Evolutionary conservation across 805 yeast genomes (phyloP).

Genomic region (Metahyphopichia silvanorum): DNA sequence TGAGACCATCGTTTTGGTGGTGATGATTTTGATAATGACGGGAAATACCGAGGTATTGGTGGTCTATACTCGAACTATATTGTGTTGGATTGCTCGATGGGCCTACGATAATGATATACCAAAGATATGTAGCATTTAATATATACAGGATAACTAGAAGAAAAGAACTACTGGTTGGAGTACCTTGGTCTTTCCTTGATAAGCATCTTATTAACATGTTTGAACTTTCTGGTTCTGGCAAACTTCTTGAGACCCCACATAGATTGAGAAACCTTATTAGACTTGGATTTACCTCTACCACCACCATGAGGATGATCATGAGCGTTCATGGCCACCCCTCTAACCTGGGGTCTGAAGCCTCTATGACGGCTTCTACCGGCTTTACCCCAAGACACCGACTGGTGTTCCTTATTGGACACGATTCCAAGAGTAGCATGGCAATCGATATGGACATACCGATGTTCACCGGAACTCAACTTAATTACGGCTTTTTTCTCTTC

Average conservation of each 20-base stretch:
- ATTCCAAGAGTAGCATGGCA: conserved; percentile 94
- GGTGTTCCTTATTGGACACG: conserved; percentile 91
- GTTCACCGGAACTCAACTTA: conserved; percentile 87
- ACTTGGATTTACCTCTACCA: conserved; percentile 99
- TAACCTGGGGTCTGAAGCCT: conserved; percentile 91
- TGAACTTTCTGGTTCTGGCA: conserved; percentile 90
- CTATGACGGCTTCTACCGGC: conserved; percentile 93
- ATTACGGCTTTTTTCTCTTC: conserved; percentile 71
- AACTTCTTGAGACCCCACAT: conserved; percentile 98
- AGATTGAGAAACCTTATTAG: conserved; percentile 88
- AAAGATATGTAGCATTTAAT: too few species aligned
- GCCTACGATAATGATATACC: conserved; percentile 1
- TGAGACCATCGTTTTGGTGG: conserved; percentile 4
- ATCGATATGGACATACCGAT: conserved; percentile 78
- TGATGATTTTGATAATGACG: conserved; percentile 10
- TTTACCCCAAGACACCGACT: conserved; percentile 85
- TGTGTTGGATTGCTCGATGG: conserved; percentile 2
- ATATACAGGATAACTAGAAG: too few species aligned
- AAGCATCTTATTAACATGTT: conserved; percentile 77
- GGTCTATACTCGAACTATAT: conserved; percentile 1
- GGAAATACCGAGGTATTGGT: conserved; percentile 8
- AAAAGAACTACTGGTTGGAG: conserved; percentile 7
- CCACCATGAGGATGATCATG: conserved; percentile 99
- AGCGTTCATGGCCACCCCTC: conserved; percentile 98
- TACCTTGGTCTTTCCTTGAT: conserved; percentile 86